phyloP scores from a whole-genome alignment of 768 basidiomycete genomes.

The Mrakia hoshinonis region DNA sequence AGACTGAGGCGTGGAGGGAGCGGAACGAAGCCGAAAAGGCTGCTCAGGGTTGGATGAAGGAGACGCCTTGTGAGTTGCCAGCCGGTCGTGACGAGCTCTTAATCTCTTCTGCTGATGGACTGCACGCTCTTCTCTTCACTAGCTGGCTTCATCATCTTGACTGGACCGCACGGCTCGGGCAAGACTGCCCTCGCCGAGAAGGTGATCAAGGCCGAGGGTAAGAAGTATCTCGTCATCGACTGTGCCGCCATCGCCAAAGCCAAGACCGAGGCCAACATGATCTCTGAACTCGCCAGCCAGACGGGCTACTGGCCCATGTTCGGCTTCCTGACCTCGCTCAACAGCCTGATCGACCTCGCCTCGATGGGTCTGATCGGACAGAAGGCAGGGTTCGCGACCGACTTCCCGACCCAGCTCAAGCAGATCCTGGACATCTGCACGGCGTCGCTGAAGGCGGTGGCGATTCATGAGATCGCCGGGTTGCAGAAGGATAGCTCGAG shows the following conservation, averaged over 20 bases:
- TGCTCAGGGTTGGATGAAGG: slow-evolving; percentile 62
- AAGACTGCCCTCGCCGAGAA: slow-evolving; percentile 78
- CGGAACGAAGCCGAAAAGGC: slow-evolving; percentile 64
- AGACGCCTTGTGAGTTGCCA: slow-evolving; percentile 56
- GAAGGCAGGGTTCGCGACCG: slow-evolving; percentile 72
- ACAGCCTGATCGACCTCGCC: slow-evolving; percentile 77
- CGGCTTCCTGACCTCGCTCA: slow-evolving; percentile 21
- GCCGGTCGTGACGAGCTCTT: too few relatives aligned
- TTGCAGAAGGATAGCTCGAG: slow-evolving; percentile 21
- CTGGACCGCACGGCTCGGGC: slow-evolving; percentile 85
- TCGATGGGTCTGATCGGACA: slow-evolving; percentile 90
- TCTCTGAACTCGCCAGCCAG: slow-evolving; percentile 63
- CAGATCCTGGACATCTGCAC: slow-evolving; percentile 67
- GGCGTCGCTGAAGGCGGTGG: slow-evolving; percentile 58
- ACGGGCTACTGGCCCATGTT: slow-evolving; percentile 55
- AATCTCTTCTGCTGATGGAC: neutral
- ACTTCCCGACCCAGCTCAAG: slow-evolving; percentile 20
- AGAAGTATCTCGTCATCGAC: slow-evolving; percentile 16
- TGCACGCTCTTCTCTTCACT: slow-evolving; percentile 28
- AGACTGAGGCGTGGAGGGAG: slow-evolving; percentile 65
- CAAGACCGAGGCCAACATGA: slow-evolving; percentile 54
- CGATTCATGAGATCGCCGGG: slow-evolving; percentile 43
- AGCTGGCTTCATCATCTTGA: slow-evolving; percentile 53
- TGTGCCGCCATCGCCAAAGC: slow-evolving; percentile 41
- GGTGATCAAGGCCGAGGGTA: slow-evolving; percentile 45